Base-by-base conservation (phyloP, 2,329 filamentous ascomycete species). In the Hyphodiscus sp. region DNA sequence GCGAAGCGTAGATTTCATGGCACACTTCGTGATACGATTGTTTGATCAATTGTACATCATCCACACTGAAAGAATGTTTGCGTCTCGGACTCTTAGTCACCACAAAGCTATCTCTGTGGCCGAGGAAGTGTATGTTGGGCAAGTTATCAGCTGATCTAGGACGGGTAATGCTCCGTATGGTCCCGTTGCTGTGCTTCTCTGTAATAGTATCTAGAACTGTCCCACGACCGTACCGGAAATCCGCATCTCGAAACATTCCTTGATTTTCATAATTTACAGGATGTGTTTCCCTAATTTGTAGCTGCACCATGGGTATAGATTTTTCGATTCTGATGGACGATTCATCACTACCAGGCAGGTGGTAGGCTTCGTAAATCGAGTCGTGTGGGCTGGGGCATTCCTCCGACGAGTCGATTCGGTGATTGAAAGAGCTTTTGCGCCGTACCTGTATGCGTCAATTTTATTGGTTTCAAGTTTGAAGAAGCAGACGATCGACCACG, bases 151-250 rank as follows among this genome's bases (percentile, higher is more conserved):
- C 57, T 3, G 66, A 68, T 41, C 61, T 65, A 0, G 63, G 51
- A 23, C 56, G 61, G 29, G 51, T 41, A 56, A 58, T 29, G n/a
- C 55, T 62, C 13, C 67, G 63, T 16, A 73, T 62, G 1, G 71
- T 72, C 6, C 64, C 58, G 50, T 61, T 61, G 58, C 70, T 73
- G 51, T 67, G 70, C 59, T 72, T 68, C 61, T 74, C 72, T n/a
- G 66, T 62, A 57, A 74, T 74, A 15, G 72, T 71, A 19, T 67
- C 63, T 1, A 74, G 65, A 26, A 68, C 61, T 3, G 71, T 74
- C 19, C 71, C 71, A 52, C 67, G 63, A 19, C 71, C 71, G 55
- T 74, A 74, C 1, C 68, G 59, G 23, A 57, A 74, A 72, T 33
- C 63, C 43, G 13, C 46, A 15, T 20, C 5, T 45, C 42, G 30